These are phyloP conservation scores for Dioscorea dumetorum DNA, from an alignment of 106 monocot species.

Conservation along the genomic window DNA sequence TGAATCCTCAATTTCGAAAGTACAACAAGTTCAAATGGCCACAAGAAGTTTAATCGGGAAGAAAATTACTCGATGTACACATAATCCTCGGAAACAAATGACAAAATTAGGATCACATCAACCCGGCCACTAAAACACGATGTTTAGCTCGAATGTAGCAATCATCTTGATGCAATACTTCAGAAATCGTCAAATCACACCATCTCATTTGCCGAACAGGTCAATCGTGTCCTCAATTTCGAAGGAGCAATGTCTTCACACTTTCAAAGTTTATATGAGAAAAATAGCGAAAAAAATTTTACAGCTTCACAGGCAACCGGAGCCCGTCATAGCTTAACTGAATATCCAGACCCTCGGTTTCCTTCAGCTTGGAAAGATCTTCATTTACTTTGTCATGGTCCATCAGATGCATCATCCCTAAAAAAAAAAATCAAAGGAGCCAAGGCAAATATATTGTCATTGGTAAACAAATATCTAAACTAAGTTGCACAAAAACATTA, in stretches of 20 bases:
- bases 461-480: not conserved
- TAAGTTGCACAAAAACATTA: not conserved
- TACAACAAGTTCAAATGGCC: no score
- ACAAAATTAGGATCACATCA: not conserved
- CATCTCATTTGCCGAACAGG: not conserved
- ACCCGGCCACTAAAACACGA: not conserved
- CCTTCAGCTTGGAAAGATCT: slow-evolving; percentile 67
- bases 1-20: no score
- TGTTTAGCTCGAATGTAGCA: not conserved
- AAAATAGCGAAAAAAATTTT: slow-evolving; percentile 1
- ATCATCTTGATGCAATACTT: not conserved
- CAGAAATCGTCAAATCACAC: not conserved
- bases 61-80: no score
- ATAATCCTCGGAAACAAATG: not conserved
- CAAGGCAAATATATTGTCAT: not conserved
- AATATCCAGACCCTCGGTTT: slow-evolving; percentile 77
- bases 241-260: not conserved
- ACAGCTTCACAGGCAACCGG: slow-evolving; percentile 65
- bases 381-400: slow-evolving; percentile 77
- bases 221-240: not conserved
- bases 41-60: no score
- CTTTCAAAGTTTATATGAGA: not conserved
- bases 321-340: slow-evolving; percentile 96
- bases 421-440: not conserved
- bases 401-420: slow-evolving; percentile 99